A percentile compares a stretch with the other conserved stretches of the same genome.
These are phyloP conservation scores for Fusarium ramigenum DNA, from an alignment of 2,329 filamentous ascomycete species.

Conservation along the genomic window DNA sequence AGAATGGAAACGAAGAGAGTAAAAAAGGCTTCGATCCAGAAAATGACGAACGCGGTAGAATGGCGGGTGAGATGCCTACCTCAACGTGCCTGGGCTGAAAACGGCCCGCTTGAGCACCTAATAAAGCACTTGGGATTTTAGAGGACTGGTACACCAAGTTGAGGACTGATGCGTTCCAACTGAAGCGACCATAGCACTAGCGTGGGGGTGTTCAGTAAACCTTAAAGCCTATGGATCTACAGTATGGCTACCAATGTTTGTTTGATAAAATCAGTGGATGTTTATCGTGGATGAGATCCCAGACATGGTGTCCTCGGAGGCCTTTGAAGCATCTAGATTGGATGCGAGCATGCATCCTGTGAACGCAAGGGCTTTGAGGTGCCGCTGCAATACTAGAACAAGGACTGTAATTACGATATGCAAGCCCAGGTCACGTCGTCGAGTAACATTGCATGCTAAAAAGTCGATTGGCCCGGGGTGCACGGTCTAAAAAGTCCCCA, in stretches of 20 bases:
- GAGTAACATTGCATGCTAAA: slow-evolving; percentile 29
- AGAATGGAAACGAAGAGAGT: slow-evolving; percentile 11
- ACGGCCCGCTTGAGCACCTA: slow-evolving; percentile 16
- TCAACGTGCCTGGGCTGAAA: slow-evolving; percentile 18
- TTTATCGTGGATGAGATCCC: not conserved
- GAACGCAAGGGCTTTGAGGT: not conserved
- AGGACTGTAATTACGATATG: slow-evolving; percentile 43
- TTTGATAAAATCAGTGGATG: not conserved
- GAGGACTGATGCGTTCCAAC: slow-evolving; percentile 4
- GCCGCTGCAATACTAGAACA: not conserved
- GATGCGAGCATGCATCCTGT: slow-evolving; percentile 3
- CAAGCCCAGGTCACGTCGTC: slow-evolving; percentile 33
- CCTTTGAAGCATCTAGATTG: slow-evolving; percentile 17
- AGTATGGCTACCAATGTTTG: not conserved
- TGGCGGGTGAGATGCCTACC: slow-evolving; percentile 1
- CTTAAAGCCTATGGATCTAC: not conserved
- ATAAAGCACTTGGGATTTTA: slow-evolving; percentile 10
- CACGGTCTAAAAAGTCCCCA: slow-evolving; percentile 8
- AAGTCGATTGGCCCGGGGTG: slow-evolving; percentile 8
- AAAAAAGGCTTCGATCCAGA: not conserved
- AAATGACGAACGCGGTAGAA: slow-evolving; percentile 19
- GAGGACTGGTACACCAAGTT: slow-evolving; percentile 9
- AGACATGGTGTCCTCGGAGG: not conserved
- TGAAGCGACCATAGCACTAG: slow-evolving; percentile 32
- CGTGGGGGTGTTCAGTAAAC: not conserved